Evolutionary conservation across 805 yeast species (phyloP).

Genomic region (Ogataea paradorogensis): DNA sequence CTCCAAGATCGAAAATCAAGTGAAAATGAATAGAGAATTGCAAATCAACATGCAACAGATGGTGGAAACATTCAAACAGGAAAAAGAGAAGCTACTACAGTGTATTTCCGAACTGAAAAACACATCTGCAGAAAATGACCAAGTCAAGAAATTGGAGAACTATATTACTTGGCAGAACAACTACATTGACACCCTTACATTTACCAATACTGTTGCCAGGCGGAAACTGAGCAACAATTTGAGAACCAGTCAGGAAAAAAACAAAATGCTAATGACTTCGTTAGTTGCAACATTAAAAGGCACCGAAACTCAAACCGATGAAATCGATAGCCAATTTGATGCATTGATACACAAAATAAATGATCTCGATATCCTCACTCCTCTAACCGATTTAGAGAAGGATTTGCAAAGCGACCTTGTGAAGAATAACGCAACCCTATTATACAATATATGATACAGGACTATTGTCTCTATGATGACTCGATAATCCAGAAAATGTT

Average conservation of each 20-base stretch:
- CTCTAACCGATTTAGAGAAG: constrained; percentile 10
- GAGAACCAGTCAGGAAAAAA: constrained; percentile 7
- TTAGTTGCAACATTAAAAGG: constrained; percentile 4
- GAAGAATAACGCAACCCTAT: constrained; percentile 6
- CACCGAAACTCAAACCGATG: background rate
- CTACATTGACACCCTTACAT: constrained; percentile 22
- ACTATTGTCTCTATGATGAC: constrained; percentile 1
- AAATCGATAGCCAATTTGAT: constrained; percentile 5
- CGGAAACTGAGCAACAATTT: constrained; percentile 5
- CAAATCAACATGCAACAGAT: constrained; percentile 37
- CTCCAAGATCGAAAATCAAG: constrained; percentile 62
- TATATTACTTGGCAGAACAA: constrained; percentile 26
- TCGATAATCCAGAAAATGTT: constrained; percentile 3
- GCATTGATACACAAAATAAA: constrained; percentile 11
- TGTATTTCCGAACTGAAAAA: constrained; percentile 18
- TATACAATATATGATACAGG: constrained; percentile 13
- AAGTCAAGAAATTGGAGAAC: constrained; percentile 22
- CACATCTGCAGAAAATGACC: constrained; percentile 1
- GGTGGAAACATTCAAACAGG: constrained; percentile 25
- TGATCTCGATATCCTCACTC: constrained; percentile 9
- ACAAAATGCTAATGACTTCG: constrained; percentile 9
- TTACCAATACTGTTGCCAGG: constrained; percentile 16
- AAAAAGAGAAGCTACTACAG: constrained; percentile 21
- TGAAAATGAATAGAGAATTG: constrained; percentile 46
- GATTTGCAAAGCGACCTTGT: constrained; percentile 10